phyloP scores from a whole-genome alignment of 2,329 filamentous ascomycete species.

The Basipetospora chlamydospora region DNA sequence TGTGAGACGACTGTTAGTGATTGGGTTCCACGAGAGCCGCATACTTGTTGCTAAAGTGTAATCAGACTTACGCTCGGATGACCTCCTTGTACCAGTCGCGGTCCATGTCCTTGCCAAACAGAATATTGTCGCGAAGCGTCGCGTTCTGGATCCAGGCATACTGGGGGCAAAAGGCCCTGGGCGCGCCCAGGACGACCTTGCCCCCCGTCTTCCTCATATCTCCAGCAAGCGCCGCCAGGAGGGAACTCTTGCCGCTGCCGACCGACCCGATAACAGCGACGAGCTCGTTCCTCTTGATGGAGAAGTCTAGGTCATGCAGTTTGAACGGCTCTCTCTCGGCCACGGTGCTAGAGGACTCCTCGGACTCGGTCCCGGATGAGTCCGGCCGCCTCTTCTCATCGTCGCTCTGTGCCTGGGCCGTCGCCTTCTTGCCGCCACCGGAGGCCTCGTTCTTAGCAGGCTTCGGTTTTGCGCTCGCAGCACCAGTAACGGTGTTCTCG shows the following conservation, averaged over 20 bases:
- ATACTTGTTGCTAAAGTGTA: too few relatives aligned
- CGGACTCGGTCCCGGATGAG: constrained; percentile 28
- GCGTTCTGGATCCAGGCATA: constrained; percentile 97
- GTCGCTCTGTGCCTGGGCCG: constrained; percentile 10
- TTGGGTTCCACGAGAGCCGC: too few relatives aligned
- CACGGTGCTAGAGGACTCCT: constrained; percentile 38
- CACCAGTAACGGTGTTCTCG: constrained; percentile 25
- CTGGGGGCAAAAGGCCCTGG: constrained; percentile 82
- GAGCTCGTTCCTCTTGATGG: constrained; percentile 59
- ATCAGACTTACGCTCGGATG: constrained; percentile 59
- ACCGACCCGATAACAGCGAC: constrained; percentile 81
- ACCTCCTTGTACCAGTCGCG: constrained; percentile 69
- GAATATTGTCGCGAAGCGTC: constrained; percentile 73
- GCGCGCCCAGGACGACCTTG: constrained; percentile 60
- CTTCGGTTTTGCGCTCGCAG: constrained; percentile 24
- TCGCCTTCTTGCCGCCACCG: constrained; percentile 13
- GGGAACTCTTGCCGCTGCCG: constrained; percentile 77
- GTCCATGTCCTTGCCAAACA: constrained; percentile 71
- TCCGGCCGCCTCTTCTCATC: constrained; percentile 15
- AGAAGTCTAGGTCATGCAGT: constrained; percentile 52
- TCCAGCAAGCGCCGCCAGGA: constrained; percentile 78
- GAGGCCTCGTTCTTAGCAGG: constrained; percentile 22
- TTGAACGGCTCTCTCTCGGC: constrained; percentile 54
- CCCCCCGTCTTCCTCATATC: constrained; percentile 81
- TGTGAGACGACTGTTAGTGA: constrained; percentile 9